Base-by-base conservation (phyloP, 2,329 filamentous ascomycete species). In the Stemphylium beticola region DNA sequence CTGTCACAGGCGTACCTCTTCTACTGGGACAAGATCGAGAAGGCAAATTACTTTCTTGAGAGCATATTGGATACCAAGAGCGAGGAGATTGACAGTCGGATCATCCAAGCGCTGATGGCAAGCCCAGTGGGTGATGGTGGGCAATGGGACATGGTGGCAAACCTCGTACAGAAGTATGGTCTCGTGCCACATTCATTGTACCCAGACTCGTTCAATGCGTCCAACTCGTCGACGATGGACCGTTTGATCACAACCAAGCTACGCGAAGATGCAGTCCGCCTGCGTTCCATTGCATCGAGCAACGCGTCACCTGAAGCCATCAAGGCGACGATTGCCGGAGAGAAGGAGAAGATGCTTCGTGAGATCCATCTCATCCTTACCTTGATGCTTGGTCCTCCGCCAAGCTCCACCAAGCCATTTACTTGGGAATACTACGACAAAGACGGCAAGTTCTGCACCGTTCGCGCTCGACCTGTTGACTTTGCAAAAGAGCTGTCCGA, bases 1-100 rank as follows among this genome's bases (percentile, higher is more conserved):
- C 81, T 96, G n/a, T 92, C 88, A 26, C 92, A 96, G 76, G 82
- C 88, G 1, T 96, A 96, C 68, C 83, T 96, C 4, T 96, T 93
- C 78, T 96, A 92, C 82, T 96, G 90, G 88, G 92, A 96, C 75
- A 96, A 96, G 78, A 85, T 96, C 17, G 92, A 96, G 76, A 96
- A 96, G 76, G 83, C 89, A 8, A 96, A 96, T 75, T 96, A 85
- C 80, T 96, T 96, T 78, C 83, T 96, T 15, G 91, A 96, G 76
- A 89, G 90, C 67, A 85, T 93, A 57, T 84, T 96, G 50, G 86
- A 91, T 59, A 96, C 92, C 0, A 83, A 85, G 0, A 79, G 80
- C 46, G 83, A 92, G 65, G 85, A 88, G 31, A 81, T 96, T 1
- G 90, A 93, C 61, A 83, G 87, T 18, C 80, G 92, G 9, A 77